Conservation (phyloP, 495 filamentous ascomycete species). For the Xylaria sp. region DNA sequence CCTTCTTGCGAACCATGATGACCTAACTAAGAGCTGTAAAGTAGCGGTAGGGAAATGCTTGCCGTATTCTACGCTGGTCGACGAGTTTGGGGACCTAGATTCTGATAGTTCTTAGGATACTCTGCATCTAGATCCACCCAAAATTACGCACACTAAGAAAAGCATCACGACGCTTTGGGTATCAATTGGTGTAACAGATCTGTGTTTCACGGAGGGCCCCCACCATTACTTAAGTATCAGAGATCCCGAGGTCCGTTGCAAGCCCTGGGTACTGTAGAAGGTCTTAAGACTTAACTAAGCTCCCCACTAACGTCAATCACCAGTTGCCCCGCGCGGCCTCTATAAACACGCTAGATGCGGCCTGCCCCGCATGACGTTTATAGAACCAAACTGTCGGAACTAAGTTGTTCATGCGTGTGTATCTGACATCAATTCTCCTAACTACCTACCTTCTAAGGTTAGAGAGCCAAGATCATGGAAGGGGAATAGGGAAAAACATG, state of each 20-base stretch:
- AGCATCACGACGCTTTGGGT: not conserved
- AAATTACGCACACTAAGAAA: no score
- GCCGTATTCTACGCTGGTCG: no score
- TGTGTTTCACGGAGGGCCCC: not conserved
- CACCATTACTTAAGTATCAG: no score
- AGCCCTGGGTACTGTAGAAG: not conserved
- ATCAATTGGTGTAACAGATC: not conserved
- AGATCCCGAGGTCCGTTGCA: not conserved
- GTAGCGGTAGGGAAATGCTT: not conserved
- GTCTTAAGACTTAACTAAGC: not conserved
- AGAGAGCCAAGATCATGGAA: not conserved
- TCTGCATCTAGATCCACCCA: no score
- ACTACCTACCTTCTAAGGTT: no score
- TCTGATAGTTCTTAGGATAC: no score
- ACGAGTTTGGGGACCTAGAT: no score
- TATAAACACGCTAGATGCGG: not conserved
- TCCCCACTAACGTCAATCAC: not conserved
- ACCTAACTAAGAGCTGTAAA: not conserved
- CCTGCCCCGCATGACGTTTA: conserved; percentile 8
- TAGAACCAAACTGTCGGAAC: conserved; percentile 6
- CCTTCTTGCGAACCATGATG: conserved; percentile 55
- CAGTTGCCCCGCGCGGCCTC: no score
- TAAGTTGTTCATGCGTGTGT: no score
- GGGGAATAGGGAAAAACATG: no score
- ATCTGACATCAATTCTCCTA: not conserved